Evolutionary conservation across 305 asterid genomes (phyloP), one percentile per base, ranked within the genome.

Genomic region (Solanum hybrid): DNA sequence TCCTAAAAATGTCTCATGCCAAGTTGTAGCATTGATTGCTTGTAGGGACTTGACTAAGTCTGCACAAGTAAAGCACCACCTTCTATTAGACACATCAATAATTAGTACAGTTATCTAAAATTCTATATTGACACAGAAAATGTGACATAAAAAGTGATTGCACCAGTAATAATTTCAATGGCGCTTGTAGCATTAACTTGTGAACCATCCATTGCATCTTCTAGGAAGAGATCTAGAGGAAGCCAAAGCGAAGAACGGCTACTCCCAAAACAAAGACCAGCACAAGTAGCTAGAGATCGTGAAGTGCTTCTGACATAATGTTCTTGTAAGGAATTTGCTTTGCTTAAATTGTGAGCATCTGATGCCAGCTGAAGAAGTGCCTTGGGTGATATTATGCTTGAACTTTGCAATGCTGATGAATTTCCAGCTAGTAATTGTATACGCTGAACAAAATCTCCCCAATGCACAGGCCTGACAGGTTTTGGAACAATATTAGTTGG

Each of bases 161-260:
- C 94, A 96, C 99, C 97, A 37, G 98, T 95, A 64, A 97, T 93
- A 93, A 93, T 96, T 94, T 97, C 99, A 86, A 97, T 94, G 29
- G 98, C 97, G 91, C 99, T 97, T 87, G 95, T 94, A 88, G 99
- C 97, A 73, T 92, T 94, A 86, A 97, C 99, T 94, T 95, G 98
- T 36, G 97, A 94, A 89, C 97, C 97, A 92, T 96, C 98, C 98
- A 96, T 97, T 86, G 99, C 96, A 92, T 97, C 99, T 93, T 97
- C 99, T 9, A 97, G 94, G 46, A 96, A 95, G 91, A 97, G 92
- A 93, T 97, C 99, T 74, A 97, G 97, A 89, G 99, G 98, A 88
- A 97, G 98, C 99, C 98, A 97, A 89, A 96, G 97, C 51, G 97
- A 91, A 71, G 99, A 95, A 51, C 94, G 94, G 57, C 97, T 96